A percentile compares a stretch with the other conserved stretches of the same genome.
Conservation (phyloP, 495 filamentous ascomycete species). For the Daldinia decipiens region DNA sequence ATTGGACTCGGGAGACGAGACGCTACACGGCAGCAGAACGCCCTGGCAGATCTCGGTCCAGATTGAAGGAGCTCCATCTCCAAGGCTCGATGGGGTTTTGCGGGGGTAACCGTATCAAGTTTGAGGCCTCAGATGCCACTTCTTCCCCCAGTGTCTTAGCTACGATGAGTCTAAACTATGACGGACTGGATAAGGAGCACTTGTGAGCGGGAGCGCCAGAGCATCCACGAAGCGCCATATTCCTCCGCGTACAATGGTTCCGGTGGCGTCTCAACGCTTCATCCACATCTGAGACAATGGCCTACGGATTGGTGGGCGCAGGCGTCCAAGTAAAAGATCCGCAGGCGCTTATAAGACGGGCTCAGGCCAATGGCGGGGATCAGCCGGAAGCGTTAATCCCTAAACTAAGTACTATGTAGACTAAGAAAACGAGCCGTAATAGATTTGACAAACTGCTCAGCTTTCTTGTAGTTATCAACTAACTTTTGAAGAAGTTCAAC, state of each 20-base stretch:
- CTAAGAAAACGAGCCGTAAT: conserved; percentile 19
- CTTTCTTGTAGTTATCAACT: conserved; percentile 27
- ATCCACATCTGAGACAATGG: conserved; percentile 41
- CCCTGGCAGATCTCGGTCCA: conserved; percentile 46
- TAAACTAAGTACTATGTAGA: conserved; percentile 24
- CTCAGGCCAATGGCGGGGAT: conserved; percentile 35
- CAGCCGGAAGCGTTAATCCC: conserved; percentile 40
- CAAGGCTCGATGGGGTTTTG: conserved; percentile 34
- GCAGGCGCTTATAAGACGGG: conserved; percentile 32
- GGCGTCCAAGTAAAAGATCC: conserved; percentile 33
- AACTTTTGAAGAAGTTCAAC: conserved; percentile 14
- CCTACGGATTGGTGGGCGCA: conserved; percentile 18
- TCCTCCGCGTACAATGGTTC: conserved; percentile 15
- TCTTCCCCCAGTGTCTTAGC: conserved; percentile 19
- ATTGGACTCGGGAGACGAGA: conserved; percentile 31
- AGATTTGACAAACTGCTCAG: conserved; percentile 29
- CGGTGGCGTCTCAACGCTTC: conserved; percentile 33
- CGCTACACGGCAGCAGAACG: conserved; percentile 41
- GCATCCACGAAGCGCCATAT: conserved; percentile 36
- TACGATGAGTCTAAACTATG: conserved; percentile 23
- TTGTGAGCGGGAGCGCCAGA: conserved; percentile 9
- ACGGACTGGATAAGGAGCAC: conserved; percentile 27
- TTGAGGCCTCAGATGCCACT: conserved; percentile 22
- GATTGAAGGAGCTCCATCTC: conserved; percentile 34
- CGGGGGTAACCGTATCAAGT: conserved; percentile 44